These are phyloP conservation scores for Fusarium nematophilum DNA, from an alignment of 2,329 filamentous ascomycete species.

Conservation along the genomic window DNA sequence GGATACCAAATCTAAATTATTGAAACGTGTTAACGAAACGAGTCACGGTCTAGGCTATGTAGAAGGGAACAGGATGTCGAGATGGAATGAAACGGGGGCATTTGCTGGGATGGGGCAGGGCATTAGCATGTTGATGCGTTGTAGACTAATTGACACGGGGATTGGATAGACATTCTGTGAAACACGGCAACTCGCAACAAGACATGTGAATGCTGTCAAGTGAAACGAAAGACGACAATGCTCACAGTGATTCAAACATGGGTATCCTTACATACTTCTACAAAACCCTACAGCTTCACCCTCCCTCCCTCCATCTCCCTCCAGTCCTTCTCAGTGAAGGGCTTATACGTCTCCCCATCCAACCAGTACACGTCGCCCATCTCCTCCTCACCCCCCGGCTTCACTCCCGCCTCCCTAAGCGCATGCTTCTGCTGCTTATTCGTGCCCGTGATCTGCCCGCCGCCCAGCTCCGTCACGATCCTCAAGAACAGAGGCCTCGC, in stretches of 20 bases:
- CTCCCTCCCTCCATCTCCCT: slow-evolving; percentile 71
- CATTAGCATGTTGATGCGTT: slow-evolving; percentile 21
- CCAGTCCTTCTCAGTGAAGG: slow-evolving; percentile 77
- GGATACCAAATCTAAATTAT: slow-evolving; percentile 31
- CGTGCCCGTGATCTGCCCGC: slow-evolving; percentile 78
- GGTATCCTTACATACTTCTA: slow-evolving; percentile 14
- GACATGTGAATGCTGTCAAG: too few relatives aligned
- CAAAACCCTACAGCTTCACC: slow-evolving; percentile 71
- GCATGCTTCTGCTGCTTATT: slow-evolving; percentile 89
- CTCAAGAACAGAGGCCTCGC: slow-evolving; percentile 84
- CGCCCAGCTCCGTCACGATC: slow-evolving; percentile 65
- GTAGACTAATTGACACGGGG: slow-evolving; percentile 10
- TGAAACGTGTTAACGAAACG: slow-evolving; percentile 39
- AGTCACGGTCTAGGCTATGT: slow-evolving; percentile 30
- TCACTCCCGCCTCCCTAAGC: slow-evolving; percentile 78
- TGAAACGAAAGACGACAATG: too few relatives aligned
- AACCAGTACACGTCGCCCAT: slow-evolving; percentile 72
- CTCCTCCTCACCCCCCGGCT: slow-evolving; percentile 63
- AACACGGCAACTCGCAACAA: too few relatives aligned
- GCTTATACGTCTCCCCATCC: slow-evolving; percentile 72
- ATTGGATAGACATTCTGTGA: not conserved
- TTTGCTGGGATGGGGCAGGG: slow-evolving; percentile 21
- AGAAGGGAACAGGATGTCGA: slow-evolving; percentile 31
- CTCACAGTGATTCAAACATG: not conserved
- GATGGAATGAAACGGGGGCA: slow-evolving; percentile 30